A percentile compares a stretch with the other conserved stretches of the same genome.
These are phyloP conservation scores for Colletotrichum limetticola DNA, from an alignment of 2,329 filamentous ascomycete genomes.

Conservation along the genomic window DNA sequence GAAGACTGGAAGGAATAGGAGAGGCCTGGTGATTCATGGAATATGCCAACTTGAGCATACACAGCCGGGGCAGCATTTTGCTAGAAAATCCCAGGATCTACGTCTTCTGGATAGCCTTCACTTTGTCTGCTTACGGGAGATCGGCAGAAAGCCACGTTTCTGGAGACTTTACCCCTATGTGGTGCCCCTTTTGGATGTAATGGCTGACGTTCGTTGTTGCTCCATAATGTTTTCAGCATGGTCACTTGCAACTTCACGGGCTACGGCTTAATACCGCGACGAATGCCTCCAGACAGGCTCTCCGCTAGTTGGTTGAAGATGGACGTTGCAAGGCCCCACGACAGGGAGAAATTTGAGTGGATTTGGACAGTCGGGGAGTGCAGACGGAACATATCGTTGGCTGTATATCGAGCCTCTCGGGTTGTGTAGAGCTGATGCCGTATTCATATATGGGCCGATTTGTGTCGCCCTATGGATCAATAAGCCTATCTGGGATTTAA, in stretches of 20 bases:
- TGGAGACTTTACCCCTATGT: background rate
- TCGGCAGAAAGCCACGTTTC: background rate
- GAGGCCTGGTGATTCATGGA: background rate
- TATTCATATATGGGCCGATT: too few species aligned
- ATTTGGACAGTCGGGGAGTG: background rate
- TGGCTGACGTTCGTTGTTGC: background rate
- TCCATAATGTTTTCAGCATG: background rate
- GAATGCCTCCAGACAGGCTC: background rate
- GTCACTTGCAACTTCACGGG: background rate
- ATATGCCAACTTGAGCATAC: background rate
- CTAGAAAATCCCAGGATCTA: background rate
- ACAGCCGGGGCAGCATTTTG: background rate
- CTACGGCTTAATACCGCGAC: background rate
- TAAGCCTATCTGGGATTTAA: too few species aligned
- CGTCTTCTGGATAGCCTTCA: background rate
- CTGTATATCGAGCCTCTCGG: background rate
- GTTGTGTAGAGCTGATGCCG: background rate
- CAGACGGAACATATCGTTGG: background rate
- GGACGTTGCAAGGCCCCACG: background rate
- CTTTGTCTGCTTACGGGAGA: background rate
- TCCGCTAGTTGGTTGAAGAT: background rate
- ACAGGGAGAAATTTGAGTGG: background rate
- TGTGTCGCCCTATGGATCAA: too few species aligned
- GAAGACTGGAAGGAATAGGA: background rate
- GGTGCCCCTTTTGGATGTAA: background rate